A percentile compares a stretch with the other conserved stretches of the same genome.
phyloP scores from a whole-genome alignment of 2,329 filamentous ascomycete species.

The Botrytis sinoallii region DNA sequence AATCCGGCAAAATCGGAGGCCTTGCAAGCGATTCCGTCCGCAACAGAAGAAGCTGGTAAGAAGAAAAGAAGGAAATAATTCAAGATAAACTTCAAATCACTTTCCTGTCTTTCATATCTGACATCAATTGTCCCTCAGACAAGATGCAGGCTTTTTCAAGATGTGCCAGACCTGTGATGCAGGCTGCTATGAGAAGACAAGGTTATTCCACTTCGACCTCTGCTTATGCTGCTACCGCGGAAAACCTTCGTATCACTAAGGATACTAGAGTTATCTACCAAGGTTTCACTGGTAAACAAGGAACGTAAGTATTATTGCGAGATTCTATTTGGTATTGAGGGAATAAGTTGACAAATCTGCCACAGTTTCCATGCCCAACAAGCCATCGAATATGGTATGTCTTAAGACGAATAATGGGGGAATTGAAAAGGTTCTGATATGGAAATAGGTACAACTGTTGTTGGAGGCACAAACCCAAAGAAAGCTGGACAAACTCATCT shows the following conservation, averaged over 20 bases:
- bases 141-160: conserved; percentile 84
- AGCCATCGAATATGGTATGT: conserved; percentile 94
- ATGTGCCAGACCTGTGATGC: conserved; percentile 66
- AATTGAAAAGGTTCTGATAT: conserved; percentile 34
- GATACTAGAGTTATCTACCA: conserved; percentile 96
- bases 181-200: conserved; percentile 66
- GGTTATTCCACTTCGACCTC: conserved; percentile 70
- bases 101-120: conserved; percentile 26
- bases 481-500: conserved; percentile 92
- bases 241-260: conserved; percentile 88
- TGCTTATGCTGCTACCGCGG: conserved; percentile 68
- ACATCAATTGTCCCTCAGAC: conserved; percentile 37
- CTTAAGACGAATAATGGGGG: conserved; percentile 16
- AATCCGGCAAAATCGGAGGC: conserved; percentile 11
- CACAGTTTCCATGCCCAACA: conserved; percentile 92
- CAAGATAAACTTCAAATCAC: conserved; percentile 22
- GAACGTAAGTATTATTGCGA: conserved; percentile 66
- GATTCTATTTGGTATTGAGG: conserved; percentile 7
- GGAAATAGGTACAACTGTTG: conserved; percentile 80
- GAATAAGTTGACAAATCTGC: conserved; percentile 37
- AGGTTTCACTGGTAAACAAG: conserved; percentile 96
- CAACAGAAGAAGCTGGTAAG: conserved; percentile 10
- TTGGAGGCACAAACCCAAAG: conserved; percentile 98
- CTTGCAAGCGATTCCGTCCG: conserved; percentile 19
- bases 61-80: conserved; percentile 17